phyloP scores from a whole-genome alignment of 208 protist species.

The Crithidia acanthocephali region DNA sequence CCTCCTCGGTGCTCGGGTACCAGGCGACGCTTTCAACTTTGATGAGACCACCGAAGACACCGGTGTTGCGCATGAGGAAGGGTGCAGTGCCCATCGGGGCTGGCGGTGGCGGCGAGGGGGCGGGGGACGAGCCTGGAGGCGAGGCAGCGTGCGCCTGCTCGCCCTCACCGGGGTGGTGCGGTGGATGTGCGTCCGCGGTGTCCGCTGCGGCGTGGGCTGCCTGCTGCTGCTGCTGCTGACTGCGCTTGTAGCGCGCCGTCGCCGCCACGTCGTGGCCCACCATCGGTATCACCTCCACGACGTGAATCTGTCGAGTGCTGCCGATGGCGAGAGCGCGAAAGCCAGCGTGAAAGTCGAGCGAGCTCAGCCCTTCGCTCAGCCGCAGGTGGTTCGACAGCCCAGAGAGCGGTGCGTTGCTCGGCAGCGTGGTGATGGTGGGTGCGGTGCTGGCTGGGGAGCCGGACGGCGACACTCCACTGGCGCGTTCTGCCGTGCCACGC shows the following conservation, averaged over 20 bases:
- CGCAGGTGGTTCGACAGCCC: slow-evolving; percentile 42
- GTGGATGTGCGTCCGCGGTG: too few species aligned
- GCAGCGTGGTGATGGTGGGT: slow-evolving; percentile 13
- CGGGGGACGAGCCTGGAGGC: background rate
- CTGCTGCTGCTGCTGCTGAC: slow-evolving; percentile 27
- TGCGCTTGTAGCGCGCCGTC: slow-evolving; percentile 14
- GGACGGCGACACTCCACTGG: background rate
- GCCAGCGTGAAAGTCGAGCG: slow-evolving; percentile 68
- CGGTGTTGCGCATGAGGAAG: slow-evolving; percentile 59
- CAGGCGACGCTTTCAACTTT: slow-evolving; percentile 79
- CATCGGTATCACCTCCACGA: slow-evolving; percentile 68
- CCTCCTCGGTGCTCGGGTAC: slow-evolving; percentile 74
- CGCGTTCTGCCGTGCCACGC: slow-evolving; percentile 5
- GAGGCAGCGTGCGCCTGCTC: background rate
- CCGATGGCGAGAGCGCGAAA: slow-evolving; percentile 75
- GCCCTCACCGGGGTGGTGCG: background rate
- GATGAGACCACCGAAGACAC: slow-evolving; percentile 61
- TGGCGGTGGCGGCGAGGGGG: slow-evolving; percentile 5
- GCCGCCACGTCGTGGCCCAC: slow-evolving; percentile 40
- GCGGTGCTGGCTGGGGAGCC: background rate
- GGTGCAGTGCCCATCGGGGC: slow-evolving; percentile 14
- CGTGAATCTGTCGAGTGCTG: slow-evolving; percentile 68
- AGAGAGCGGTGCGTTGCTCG: slow-evolving; percentile 13
- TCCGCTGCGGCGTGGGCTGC: too few species aligned
- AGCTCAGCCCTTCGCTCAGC: slow-evolving; percentile 61